Conservation (phyloP, 768 basidiomycete species). For the Auricularia auricula-judae region DNA sequence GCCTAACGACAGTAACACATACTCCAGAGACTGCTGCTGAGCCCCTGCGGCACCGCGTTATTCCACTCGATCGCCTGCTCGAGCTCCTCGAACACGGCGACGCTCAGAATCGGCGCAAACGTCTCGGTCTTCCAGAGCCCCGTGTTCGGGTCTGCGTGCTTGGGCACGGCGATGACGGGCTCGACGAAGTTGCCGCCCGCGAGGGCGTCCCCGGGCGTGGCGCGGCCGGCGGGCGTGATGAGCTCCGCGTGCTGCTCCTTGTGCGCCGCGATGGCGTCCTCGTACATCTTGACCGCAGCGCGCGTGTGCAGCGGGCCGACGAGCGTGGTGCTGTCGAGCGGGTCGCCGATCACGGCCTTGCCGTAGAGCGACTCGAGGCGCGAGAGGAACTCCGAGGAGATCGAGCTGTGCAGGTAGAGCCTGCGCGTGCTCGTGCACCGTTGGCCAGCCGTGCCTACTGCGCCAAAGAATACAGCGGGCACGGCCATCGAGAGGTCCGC, state of each 20-base stretch:
- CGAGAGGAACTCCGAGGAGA: slow-evolving; percentile 66
- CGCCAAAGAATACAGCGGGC: slow-evolving; percentile 86
- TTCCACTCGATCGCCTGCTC: slow-evolving; percentile 85
- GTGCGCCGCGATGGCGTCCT: slow-evolving; percentile 48
- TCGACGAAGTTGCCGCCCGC: slow-evolving; percentile 75
- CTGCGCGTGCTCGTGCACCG: slow-evolving; percentile 89
- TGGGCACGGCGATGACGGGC: slow-evolving; percentile 73
- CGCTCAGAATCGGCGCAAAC: slow-evolving; percentile 84
- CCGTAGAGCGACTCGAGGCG: slow-evolving; percentile 62
- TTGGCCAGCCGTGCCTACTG: slow-evolving; percentile 68
- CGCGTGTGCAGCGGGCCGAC: slow-evolving; percentile 78
- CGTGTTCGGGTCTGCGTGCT: slow-evolving; percentile 39
- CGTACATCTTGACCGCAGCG: slow-evolving; percentile 59
- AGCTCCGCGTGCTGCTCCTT: slow-evolving; percentile 62
- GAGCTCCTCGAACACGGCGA: slow-evolving; percentile 74
- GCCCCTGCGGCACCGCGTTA: slow-evolving; percentile 82
- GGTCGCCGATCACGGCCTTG: slow-evolving; percentile 65
- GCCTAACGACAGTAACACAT: not conserved
- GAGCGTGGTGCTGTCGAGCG: slow-evolving; percentile 59
- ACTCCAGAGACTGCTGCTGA: slow-evolving; percentile 84
- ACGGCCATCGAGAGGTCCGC: slow-evolving; percentile 86
- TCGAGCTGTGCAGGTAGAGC: slow-evolving; percentile 73
- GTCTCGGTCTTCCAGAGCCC: slow-evolving; percentile 60
- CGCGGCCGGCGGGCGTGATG: slow-evolving; percentile 20
- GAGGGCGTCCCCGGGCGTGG: slow-evolving; percentile 42